Percentiles rank a stretch among this genome's conserved stretches.
phyloP scores from a whole-genome alignment of 768 basidiomycete species.

The Coprinellus micaceus region DNA sequence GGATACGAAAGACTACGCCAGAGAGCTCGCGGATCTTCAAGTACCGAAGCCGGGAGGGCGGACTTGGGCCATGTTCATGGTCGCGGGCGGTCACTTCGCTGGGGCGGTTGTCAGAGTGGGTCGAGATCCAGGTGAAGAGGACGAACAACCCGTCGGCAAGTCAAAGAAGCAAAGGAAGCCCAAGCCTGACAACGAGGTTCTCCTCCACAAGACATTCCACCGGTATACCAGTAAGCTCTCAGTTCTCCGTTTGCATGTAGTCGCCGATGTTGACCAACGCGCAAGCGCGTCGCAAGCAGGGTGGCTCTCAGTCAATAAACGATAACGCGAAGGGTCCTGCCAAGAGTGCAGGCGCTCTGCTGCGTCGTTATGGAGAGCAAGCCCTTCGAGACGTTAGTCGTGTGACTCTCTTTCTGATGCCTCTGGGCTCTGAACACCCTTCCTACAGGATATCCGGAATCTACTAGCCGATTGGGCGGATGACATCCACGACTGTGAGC shows the following conservation, averaged over 20 bases:
- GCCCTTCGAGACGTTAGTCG: conserved; percentile 79
- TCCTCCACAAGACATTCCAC: conserved; percentile 94
- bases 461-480: conserved; percentile 84
- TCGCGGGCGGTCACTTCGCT: conserved; percentile 97
- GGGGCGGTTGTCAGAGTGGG: conserved; percentile 81
- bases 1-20: conserved; percentile 47
- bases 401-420: background rate
- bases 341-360: conserved; percentile 88
- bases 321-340: conserved; percentile 93
- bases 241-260: conserved; percentile 9
- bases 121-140: conserved; percentile 43
- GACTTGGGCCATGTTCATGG: conserved; percentile 94
- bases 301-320: conserved; percentile 88
- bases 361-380: conserved; percentile 94
- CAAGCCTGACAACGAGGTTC: conserved; percentile 74
- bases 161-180: conserved; percentile 62
- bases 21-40: conserved; percentile 67
- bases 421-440: background rate
- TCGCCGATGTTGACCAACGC: too few species aligned
- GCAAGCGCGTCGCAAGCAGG: conserved; percentile 98
- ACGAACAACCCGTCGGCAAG: conserved; percentile 33
- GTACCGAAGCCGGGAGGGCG: conserved; percentile 48
- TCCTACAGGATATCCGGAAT: conserved; percentile 75
- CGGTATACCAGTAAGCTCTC: conserved; percentile 81
- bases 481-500: conserved; percentile 80